Base-by-base conservation (phyloP, 495 filamentous ascomycete species). In the Aspergillus coremiiformis region DNA sequence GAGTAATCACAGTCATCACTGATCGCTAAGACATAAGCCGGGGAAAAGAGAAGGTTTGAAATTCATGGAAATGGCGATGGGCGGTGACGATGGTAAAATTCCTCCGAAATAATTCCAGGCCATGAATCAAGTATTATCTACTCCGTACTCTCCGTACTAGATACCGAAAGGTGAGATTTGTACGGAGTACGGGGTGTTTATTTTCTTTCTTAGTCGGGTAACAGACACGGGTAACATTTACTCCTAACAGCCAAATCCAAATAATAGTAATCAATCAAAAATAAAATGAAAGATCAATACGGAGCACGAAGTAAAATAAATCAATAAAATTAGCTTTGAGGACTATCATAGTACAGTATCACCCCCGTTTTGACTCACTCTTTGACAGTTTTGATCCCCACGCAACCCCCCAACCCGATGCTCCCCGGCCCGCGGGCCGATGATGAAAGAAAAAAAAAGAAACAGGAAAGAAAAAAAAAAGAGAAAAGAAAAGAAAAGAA, bases 341-440 rank as follows among this genome's bases (percentile, higher is more conserved):
- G 24, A 46, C 21, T 44, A 17, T n/a, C 29, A 47, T 8, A 4
- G 24, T 4, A 27, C 4, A 27, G 4, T 27, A 4, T 27, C 24
- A 37, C 22, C 24, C 33, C 26, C 19, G 23, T 39, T 35, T 54
- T 48, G 39, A 49, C 44, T 49, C 45, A 44, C 47, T 52, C 43
- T 56, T 56, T 51, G 47, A 54, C 64, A 52, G 23, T 47, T 8
- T 51, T 47, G 37, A 44, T 56, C 48, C 45, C 51, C 54, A 52
- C 45, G 49, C 46, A n/a, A n/a, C 51, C 51, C 53, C 51, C 50
- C 49, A 55, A 61, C 57, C 58, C 58, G 58, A 61, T 51, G 49
- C 55, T 61, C 58, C 58, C 58, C 58, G 58, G 58, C 49, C 58
- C 58, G 58, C 54, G 58, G 55, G 47, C 54, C 54, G 58, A 49